Evolutionary conservation across 2,329 filamentous ascomycete genomes (phyloP).

Genomic region (Colletotrichum sp.): DNA sequence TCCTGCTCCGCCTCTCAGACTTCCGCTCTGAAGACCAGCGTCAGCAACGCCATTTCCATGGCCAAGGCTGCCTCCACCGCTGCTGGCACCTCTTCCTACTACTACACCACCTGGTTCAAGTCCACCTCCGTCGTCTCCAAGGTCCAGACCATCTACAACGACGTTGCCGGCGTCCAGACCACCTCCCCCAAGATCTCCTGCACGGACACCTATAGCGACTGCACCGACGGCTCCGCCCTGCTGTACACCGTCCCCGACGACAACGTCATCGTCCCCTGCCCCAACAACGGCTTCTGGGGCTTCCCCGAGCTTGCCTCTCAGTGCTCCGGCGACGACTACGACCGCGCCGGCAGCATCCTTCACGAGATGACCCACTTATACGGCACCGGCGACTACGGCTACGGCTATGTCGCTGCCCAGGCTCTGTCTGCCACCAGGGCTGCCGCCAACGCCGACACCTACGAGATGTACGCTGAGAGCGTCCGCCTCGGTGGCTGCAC

Average conservation of each 20-base stretch:
- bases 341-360: conserved; percentile 9
- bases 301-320: conserved; percentile 9
- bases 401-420: conserved; percentile 7
- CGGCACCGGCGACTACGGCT: conserved; percentile 11
- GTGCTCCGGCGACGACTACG: conserved; percentile 16
- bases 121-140: conserved; percentile 10
- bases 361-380: conserved; percentile 20
- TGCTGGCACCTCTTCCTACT: background rate
- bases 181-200: conserved; percentile 18
- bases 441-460: conserved; percentile 16
- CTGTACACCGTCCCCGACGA: conserved; percentile 17
- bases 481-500: conserved; percentile 18
- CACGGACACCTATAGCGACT: conserved; percentile 12
- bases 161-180: conserved; percentile 11
- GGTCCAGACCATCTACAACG: conserved; percentile 14
- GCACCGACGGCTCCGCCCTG: conserved; percentile 11
- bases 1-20: conserved; percentile 11
- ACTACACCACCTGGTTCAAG: conserved; percentile 20
- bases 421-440: conserved; percentile 9
- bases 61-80: conserved; percentile 12
- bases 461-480: conserved; percentile 21
- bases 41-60: conserved; percentile 17
- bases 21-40: background rate
- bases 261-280: conserved; percentile 19
- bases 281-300: conserved; percentile 20